Conservation (phyloP, 768 basidiomycete genomes). For the Mrakia gelida region DNA sequence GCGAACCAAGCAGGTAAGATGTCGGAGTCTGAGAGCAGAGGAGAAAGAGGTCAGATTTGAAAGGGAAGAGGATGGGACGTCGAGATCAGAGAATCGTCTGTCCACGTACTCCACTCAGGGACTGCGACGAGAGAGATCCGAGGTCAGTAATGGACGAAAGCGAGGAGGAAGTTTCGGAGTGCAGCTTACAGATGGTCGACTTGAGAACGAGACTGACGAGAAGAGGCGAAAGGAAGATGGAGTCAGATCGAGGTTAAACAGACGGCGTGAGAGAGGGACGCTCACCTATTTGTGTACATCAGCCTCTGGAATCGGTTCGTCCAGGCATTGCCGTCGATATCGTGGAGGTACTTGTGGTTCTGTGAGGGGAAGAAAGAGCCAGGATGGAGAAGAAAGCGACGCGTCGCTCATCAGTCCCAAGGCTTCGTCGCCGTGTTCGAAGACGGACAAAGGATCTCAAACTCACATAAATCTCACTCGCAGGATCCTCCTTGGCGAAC, state of each 20-base stretch:
- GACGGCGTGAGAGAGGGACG: background rate
- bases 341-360: conserved; percentile 23
- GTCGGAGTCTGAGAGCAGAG: conserved; percentile 3
- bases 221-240: background rate
- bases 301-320: conserved; percentile 27
- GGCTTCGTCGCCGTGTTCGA: background rate
- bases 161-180: background rate
- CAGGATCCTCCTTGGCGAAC: background rate
- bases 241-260: background rate
- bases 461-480: background rate
- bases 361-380: background rate
- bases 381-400: background rate
- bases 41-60: background rate
- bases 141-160: background rate
- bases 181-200: conserved; percentile 18
- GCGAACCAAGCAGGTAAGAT: conserved; percentile 26
- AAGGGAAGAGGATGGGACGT: background rate
- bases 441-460: background rate
- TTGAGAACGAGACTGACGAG: conserved; percentile 17
- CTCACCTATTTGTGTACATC: conserved; percentile 18
- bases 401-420: background rate
- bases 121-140: background rate
- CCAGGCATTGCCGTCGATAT: conserved; percentile 33
- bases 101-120: conserved; percentile 22
- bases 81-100: too few species aligned